Conservation (phyloP, 2,329 filamentous ascomycete species). For the Exophiala viscosa region DNA sequence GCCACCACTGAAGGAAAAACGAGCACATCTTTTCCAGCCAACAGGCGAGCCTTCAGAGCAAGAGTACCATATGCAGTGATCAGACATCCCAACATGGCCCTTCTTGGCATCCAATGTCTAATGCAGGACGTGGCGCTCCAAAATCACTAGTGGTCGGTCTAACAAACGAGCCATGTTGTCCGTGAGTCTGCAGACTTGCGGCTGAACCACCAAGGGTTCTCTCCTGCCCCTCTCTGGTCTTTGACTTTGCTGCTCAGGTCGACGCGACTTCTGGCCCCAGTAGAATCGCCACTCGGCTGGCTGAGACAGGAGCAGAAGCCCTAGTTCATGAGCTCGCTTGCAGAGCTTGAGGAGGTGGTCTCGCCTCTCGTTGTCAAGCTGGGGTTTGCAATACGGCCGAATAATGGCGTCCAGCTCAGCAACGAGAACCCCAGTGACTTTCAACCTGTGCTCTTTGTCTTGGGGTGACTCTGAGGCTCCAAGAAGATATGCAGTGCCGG, state of each 20-base stretch:
- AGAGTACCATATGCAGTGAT: no score
- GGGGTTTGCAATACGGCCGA: no score
- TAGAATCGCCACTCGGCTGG: conserved; percentile 2
- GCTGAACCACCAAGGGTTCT: conserved; percentile 1
- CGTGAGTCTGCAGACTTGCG: conserved; percentile 1
- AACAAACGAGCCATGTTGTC: conserved; percentile 1
- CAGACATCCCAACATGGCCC: no score
- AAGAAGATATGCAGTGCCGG: not conserved
- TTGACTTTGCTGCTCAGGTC: not conserved
- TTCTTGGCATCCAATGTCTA: not conserved
- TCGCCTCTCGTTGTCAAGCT: not conserved
- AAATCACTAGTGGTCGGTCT: not conserved
- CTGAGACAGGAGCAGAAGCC: not conserved
- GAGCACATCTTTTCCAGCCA: no score
- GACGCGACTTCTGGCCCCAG: not conserved
- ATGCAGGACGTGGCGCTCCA: conserved; percentile 3
- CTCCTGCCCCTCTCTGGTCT: not conserved
- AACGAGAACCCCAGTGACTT: not conserved
- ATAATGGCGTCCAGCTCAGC: not conserved
- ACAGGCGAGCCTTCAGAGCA: no score
- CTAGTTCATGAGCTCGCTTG: conserved; percentile 2
- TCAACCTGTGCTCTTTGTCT: not conserved
- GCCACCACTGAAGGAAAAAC: no score
- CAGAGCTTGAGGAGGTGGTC: conserved; percentile 2
- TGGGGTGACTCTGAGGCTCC: not conserved